These are phyloP conservation scores for Kernera saxatilis DNA, from an alignment of 345 rosid species.

Conservation along the genomic window DNA sequence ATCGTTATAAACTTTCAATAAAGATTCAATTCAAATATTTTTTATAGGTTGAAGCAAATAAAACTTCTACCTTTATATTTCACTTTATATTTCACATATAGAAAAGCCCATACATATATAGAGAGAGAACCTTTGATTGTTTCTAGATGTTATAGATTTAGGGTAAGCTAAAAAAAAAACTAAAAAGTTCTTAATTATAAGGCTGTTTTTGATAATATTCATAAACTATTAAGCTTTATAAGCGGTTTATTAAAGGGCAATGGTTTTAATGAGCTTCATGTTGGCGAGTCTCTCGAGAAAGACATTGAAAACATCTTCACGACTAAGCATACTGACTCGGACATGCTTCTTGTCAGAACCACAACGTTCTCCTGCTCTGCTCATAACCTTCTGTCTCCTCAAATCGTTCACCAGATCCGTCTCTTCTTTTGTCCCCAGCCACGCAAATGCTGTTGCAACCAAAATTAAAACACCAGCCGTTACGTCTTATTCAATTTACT, in stretches of 20 bases:
- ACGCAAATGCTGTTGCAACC: constrained; percentile 75
- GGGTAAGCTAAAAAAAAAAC: not conserved
- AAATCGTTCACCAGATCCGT: constrained; percentile 42
- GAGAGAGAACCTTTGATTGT: not conserved
- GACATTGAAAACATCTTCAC: constrained; percentile 46
- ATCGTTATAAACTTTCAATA: not conserved
- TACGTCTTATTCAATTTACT: constrained; percentile 10
- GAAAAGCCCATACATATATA: not conserved
- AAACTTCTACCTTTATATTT: not conserved
- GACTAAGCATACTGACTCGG: constrained; percentile 69
- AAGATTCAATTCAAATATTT: not conserved
- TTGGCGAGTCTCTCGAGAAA: constrained; percentile 62
- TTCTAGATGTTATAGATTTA: not conserved
- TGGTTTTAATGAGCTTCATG: constrained; percentile 28
- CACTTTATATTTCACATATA: constrained; percentile 1
- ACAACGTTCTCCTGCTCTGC: constrained; percentile 55
- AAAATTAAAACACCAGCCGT: not conserved
- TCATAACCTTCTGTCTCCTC: constrained; percentile 41
- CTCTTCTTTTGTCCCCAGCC: constrained; percentile 63
- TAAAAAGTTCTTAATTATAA: not conserved
- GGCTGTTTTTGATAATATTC: not conserved
- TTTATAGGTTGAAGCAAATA: not conserved
- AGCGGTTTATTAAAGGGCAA: not conserved
- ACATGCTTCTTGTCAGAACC: constrained; percentile 46
- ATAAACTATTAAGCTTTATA: not conserved